phyloP scores from a whole-genome alignment of 2,329 filamentous ascomycete species.

The Peltaster fructicola region DNA sequence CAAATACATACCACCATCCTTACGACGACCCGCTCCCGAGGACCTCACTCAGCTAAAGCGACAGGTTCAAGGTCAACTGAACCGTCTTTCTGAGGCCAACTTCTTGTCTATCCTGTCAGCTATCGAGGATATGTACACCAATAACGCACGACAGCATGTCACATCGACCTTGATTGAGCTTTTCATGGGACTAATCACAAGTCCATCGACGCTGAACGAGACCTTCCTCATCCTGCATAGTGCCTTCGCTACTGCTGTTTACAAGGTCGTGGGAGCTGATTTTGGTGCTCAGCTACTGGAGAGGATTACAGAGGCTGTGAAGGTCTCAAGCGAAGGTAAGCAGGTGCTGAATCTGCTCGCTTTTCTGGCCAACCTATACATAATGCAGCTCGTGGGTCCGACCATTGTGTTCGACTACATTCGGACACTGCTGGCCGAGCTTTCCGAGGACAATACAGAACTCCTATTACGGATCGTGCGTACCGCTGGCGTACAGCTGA shows the following conservation, averaged over 20 bases:
- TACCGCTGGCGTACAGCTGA: constrained; percentile 60
- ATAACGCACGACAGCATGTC: constrained; percentile 73
- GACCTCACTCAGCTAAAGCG: constrained; percentile 51
- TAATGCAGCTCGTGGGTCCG: constrained; percentile 71
- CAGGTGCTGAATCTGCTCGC: constrained; percentile 61
- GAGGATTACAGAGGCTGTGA: constrained; percentile 57
- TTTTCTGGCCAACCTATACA: constrained; percentile 74
- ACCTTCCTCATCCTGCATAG: constrained; percentile 83
- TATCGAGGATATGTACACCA: constrained; percentile 66
- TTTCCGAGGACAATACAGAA: constrained; percentile 78
- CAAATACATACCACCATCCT: constrained; percentile 83
- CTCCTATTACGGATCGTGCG: constrained; percentile 70
- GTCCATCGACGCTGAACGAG: constrained; percentile 61
- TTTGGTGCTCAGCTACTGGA: constrained; percentile 80
- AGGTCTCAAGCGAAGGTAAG: constrained; percentile 36
- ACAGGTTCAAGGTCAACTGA: constrained; percentile 75
- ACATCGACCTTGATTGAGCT: constrained; percentile 64
- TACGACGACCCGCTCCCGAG: constrained; percentile 49
- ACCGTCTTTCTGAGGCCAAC: constrained; percentile 83
- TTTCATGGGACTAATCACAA: constrained; percentile 61
- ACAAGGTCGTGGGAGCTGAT: constrained; percentile 72
- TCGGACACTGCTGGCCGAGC: constrained; percentile 51
- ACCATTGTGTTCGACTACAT: constrained; percentile 84
- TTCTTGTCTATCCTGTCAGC: constrained; percentile 68
- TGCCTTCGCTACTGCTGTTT: constrained; percentile 74